A percentile compares a stretch with the other conserved stretches of the same genome.
phyloP scores from a whole-genome alignment of 2,329 filamentous ascomycete species.

The Lecanicillium sp. region DNA sequence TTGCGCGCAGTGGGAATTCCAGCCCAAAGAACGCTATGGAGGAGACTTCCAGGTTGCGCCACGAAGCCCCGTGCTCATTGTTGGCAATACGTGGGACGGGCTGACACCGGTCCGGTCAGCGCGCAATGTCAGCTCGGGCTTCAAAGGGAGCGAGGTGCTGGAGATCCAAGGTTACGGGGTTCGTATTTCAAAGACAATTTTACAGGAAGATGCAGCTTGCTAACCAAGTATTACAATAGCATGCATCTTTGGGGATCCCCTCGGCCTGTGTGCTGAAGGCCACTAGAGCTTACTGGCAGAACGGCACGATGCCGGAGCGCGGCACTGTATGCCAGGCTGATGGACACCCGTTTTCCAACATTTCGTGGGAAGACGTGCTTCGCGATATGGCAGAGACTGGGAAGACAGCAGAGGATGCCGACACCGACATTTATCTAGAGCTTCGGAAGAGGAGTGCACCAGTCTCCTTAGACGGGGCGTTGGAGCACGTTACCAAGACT shows the following conservation, averaged over 20 bases:
- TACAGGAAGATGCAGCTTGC: not conserved
- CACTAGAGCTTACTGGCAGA: conserved; percentile 26
- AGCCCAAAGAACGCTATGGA: conserved; percentile 29
- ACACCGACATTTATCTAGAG: too few relatives aligned
- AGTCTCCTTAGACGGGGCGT: too few relatives aligned
- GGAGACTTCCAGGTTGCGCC: conserved; percentile 28
- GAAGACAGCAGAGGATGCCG: too few relatives aligned
- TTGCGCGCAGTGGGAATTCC: conserved; percentile 34
- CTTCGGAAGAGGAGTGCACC: too few relatives aligned
- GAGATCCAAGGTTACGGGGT: conserved; percentile 30
- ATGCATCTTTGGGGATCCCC: conserved; percentile 20
- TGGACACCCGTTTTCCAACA: conserved; percentile 11
- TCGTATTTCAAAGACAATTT: conserved; percentile 17
- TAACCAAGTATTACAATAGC: conserved; percentile 13
- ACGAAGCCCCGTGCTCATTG: conserved; percentile 29
- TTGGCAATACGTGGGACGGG: conserved; percentile 32
- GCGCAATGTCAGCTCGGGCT: conserved; percentile 27
- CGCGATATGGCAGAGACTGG: too few relatives aligned
- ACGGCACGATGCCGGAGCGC: conserved; percentile 28
- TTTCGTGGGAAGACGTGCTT: conserved; percentile 7
- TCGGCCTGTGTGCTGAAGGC: conserved; percentile 26
- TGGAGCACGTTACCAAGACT: too few relatives aligned
- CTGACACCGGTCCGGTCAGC: conserved; percentile 34
- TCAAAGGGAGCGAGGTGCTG: conserved; percentile 32
- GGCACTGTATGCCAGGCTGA: conserved; percentile 26